A percentile compares a stretch with the other conserved stretches of the same genome.
These are phyloP conservation scores for Curvularia verruculosa DNA, from an alignment of 2,329 filamentous ascomycete genomes.

Conservation along the genomic window DNA sequence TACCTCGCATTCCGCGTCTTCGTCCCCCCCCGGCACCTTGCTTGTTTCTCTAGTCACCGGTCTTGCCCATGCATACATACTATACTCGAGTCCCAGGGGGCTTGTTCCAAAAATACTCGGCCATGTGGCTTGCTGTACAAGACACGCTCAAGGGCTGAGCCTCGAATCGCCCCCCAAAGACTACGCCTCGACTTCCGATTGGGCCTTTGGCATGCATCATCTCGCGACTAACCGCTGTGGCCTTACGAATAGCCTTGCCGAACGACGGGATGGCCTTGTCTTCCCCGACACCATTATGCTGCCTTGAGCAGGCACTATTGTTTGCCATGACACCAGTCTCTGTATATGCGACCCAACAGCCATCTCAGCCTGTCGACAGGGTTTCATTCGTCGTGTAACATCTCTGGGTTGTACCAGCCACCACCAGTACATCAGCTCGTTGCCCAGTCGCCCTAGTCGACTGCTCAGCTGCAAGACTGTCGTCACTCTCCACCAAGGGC, in stretches of 20 bases:
- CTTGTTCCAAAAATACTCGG: background rate
- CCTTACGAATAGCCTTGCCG: background rate
- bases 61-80: background rate
- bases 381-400: background rate
- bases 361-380: background rate
- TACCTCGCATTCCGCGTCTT: too few relatives aligned
- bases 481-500: background rate
- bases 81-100: too few relatives aligned
- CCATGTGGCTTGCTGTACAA: background rate
- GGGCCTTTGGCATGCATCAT: background rate
- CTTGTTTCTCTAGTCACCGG: background rate
- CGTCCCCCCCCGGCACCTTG: too few relatives aligned
- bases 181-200: constrained; percentile 3
- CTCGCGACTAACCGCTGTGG: background rate
- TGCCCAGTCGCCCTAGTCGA: constrained; percentile 16
- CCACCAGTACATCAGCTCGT: constrained; percentile 18
- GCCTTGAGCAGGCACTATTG: background rate
- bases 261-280: background rate
- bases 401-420: constrained; percentile 12
- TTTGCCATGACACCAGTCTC: background rate
- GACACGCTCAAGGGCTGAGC: background rate
- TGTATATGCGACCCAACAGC: too few relatives aligned
- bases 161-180: background rate
- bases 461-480: constrained; percentile 13
- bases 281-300: background rate